Evolutionary conservation across 148 eudicot genomes (phyloP), one percentile per base, ranked within the genome.

Genomic region (Amaranthus hypochondriacus): DNA sequence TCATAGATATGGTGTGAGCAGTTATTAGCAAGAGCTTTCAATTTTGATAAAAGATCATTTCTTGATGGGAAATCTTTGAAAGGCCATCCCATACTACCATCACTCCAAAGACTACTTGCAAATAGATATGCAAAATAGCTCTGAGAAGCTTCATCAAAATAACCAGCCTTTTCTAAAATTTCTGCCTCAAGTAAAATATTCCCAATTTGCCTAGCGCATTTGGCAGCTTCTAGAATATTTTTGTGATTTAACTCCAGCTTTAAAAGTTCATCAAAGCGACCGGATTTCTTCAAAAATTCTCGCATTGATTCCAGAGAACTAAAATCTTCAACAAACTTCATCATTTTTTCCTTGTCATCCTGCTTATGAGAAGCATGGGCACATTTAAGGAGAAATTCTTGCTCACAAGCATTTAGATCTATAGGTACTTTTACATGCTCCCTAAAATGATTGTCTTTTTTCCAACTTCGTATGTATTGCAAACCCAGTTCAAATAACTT

Each of bases 241-340:
- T 72, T 79, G 9, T 18, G 11, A 70, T 83, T 73, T 14, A 54
- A 57, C 43, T 83, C 83, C 76, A 86, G 15, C 72, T 68, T 43
- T 48, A 74, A 9, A 58, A 83, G 81, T 62, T 86, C 81, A 79
- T 60, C 63, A 1, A 85, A 76, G 79, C 87, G 84, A 52, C 75
- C 73, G 51, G 80, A n/a, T 10, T 82, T 79, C 74, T 66, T 87
- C 66, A 90, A 75, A 75, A 90, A 87, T 5, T 47, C 76, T 51
- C 86, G 83, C 67, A 18, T 83, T n/a, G 73, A 82, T 50, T 80
- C 79, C 49, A 77, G 66, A 9, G 89, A 80, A 73, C 21, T 8
- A 50, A 90, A 88, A 61, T 76, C 81, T 69, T 74, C 82, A 28
- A 90, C 92, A 78, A 80, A 85, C 52, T 83, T 83, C 90, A 90